Percentiles rank a stretch among this genome's conserved stretches.
Conservation (phyloP, 2,329 filamentous ascomycete species). For the Neonectria punicea region DNA sequence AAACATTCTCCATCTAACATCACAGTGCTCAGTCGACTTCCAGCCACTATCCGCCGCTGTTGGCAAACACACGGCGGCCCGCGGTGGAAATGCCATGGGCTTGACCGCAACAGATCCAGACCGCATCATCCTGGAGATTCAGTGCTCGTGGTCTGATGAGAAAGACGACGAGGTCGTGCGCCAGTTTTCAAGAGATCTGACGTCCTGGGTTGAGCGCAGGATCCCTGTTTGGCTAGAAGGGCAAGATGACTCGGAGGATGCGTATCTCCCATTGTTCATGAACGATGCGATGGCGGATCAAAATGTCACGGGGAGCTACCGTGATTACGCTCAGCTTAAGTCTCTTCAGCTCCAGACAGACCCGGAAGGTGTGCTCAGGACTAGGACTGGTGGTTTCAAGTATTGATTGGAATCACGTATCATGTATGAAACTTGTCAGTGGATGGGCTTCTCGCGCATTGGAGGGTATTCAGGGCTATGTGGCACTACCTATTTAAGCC, state of each 20-base stretch:
- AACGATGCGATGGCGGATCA: slow-evolving; percentile 50
- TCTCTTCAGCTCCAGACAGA: slow-evolving; percentile 45
- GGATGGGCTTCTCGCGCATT: not conserved
- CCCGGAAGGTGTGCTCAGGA: slow-evolving; percentile 27
- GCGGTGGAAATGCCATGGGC: slow-evolving; percentile 43
- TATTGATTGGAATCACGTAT: slow-evolving; percentile 1
- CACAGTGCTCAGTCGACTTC: slow-evolving; percentile 45
- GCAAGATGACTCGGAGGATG: not conserved
- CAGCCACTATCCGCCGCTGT: slow-evolving; percentile 45
- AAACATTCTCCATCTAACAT: slow-evolving; percentile 33
- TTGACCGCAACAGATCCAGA: slow-evolving; percentile 33
- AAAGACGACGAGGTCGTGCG: slow-evolving; percentile 36
- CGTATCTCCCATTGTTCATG: slow-evolving; percentile 47
- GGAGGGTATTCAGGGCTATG: not conserved
- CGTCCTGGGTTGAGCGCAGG: slow-evolving; percentile 32
- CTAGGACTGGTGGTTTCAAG: slow-evolving; percentile 13
- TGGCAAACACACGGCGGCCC: slow-evolving; percentile 31
- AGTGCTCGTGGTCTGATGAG: slow-evolving; percentile 37
- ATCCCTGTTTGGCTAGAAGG: slow-evolving; percentile 37
- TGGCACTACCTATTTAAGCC: not conserved
- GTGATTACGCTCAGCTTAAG: slow-evolving; percentile 45
- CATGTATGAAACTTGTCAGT: no score
- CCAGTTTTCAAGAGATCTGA: slow-evolving; percentile 28
- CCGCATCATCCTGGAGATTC: slow-evolving; percentile 39
- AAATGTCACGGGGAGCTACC: slow-evolving; percentile 44